A percentile compares a stretch with the other conserved stretches of the same genome.
Evolutionary conservation across 2,329 filamentous ascomycete genomes (phyloP).

Genomic region (Nothomitra cinnamomea): DNA sequence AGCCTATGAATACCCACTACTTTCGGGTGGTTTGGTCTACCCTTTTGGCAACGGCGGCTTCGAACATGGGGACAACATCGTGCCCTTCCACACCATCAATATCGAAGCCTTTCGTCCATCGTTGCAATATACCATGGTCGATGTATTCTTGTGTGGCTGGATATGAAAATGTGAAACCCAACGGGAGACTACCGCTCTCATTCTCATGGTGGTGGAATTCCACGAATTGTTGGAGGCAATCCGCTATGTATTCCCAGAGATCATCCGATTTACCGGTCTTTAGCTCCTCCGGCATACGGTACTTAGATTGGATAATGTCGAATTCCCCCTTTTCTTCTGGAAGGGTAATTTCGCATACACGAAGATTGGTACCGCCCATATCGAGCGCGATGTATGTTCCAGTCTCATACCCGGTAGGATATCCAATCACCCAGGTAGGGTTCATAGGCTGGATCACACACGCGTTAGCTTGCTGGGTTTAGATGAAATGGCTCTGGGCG

Average conservation of each 20-base stretch:
- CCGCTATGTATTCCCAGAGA: constrained; percentile 88
- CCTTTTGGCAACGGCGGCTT: constrained; percentile 54
- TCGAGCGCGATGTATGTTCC: constrained; percentile 82
- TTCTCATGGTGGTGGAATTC: constrained; percentile 61
- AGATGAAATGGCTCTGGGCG: neutral
- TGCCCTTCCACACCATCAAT: constrained; percentile 81
- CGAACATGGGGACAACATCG: constrained; percentile 79
- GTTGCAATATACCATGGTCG: constrained; percentile 78
- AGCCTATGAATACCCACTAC: neutral
- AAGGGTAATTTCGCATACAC: constrained; percentile 83
- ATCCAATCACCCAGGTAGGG: constrained; percentile 86
- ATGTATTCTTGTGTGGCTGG: constrained; percentile 87
- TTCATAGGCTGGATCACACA: constrained; percentile 64
- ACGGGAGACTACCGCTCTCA: constrained; percentile 49
- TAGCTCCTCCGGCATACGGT: constrained; percentile 82
- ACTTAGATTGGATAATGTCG: constrained; percentile 91
- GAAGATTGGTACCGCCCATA: constrained; percentile 91
- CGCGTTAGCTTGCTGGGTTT: constrained; percentile 4
- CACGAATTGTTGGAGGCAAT: constrained; percentile 81
- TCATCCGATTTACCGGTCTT: constrained; percentile 73
- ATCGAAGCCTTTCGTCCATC: constrained; percentile 97
- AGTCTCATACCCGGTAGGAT: constrained; percentile 72
- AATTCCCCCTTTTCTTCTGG: constrained; percentile 79
- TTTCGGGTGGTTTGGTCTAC: constrained; percentile 24
- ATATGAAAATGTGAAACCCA: constrained; percentile 95